Evolutionary conservation across 2,329 filamentous ascomycete genomes (phyloP).

Genomic region (Botrytis pseudocinerea): DNA sequence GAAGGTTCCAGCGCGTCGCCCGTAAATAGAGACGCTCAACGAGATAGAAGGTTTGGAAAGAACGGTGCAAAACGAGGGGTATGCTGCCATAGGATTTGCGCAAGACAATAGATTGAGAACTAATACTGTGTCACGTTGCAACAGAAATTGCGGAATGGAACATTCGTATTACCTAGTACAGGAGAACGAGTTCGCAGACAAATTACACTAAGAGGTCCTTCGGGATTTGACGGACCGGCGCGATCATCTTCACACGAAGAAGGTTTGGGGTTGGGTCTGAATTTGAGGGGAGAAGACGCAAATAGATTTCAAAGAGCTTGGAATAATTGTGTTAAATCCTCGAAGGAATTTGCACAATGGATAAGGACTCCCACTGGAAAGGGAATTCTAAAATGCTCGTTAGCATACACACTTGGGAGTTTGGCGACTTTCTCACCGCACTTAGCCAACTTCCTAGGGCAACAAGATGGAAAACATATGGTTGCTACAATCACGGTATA

Average conservation of each 20-base stretch:
- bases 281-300: conserved; percentile 15
- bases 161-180: conserved; percentile 82
- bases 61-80: conserved; percentile 20
- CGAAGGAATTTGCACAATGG: conserved; percentile 56
- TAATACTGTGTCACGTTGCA: conserved; percentile 5
- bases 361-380: conserved; percentile 71
- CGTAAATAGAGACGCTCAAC: conserved; percentile 13
- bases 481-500: conserved; percentile 93
- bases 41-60: conserved; percentile 21
- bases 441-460: conserved; percentile 72
- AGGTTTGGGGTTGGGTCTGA: conserved; percentile 5
- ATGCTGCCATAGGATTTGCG: conserved; percentile 29
- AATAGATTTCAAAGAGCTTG: conserved; percentile 42
- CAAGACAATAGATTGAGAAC: conserved; percentile 29
- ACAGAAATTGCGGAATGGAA: conserved; percentile 77
- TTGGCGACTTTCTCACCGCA: conserved; percentile 79
- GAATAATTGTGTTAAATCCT: conserved; percentile 42
- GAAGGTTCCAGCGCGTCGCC: conserved; percentile 9
- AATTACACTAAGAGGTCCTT: conserved; percentile 69
- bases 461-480: conserved; percentile 89
- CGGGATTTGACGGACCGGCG: conserved; percentile 38
- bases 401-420: conserved; percentile 85
- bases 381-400: conserved; percentile 83
- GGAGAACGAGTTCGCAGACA: conserved; percentile 80
- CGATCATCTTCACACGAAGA: conserved; percentile 24